Evolutionary conservation across 2,329 filamentous ascomycete genomes (phyloP).

Genomic region (Amesomyces nigricolor): DNA sequence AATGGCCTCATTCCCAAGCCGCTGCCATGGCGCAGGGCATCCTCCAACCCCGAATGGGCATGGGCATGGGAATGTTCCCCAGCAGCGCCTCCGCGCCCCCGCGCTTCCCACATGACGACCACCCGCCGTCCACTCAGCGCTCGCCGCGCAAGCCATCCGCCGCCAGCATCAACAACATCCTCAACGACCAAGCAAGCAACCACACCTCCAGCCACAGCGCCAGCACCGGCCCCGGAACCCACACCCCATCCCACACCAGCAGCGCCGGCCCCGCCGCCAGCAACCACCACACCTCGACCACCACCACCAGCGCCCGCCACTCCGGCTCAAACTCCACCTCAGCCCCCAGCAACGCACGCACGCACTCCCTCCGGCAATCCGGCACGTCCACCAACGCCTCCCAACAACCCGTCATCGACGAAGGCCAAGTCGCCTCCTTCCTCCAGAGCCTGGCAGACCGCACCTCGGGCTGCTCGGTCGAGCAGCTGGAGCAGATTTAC

Average conservation of each 20-base stretch:
- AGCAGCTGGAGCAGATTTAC: slow-evolving; percentile 92
- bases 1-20: slow-evolving; percentile 55
- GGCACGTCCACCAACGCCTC: slow-evolving; percentile 36
- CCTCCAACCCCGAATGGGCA: slow-evolving; percentile 21
- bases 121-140: slow-evolving; percentile 36
- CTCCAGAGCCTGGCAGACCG: slow-evolving; percentile 57
- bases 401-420: slow-evolving; percentile 42
- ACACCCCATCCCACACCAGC: slow-evolving; percentile 12
- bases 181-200: slow-evolving; percentile 37
- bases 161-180: slow-evolving; percentile 35
- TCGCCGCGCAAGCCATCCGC: slow-evolving; percentile 32
- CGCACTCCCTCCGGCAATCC: slow-evolving; percentile 27
- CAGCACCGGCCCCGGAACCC: slow-evolving; percentile 1
- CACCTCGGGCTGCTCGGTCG: slow-evolving; percentile 76
- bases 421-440: slow-evolving; percentile 50
- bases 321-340: not conserved
- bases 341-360: not conserved
- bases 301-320: not conserved
- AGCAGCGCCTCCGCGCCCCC: not conserved
- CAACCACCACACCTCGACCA: slow-evolving; percentile 5
- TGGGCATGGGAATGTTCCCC: not conserved
- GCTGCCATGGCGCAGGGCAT: slow-evolving; percentile 41
- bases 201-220: slow-evolving; percentile 2
- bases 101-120: slow-evolving; percentile 15
- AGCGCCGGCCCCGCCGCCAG: slow-evolving; percentile 28